Evolutionary conservation across 805 yeast species (phyloP), one percentile per base, ranked within the genome.

Genomic region (Pichia gijzeniarum): DNA sequence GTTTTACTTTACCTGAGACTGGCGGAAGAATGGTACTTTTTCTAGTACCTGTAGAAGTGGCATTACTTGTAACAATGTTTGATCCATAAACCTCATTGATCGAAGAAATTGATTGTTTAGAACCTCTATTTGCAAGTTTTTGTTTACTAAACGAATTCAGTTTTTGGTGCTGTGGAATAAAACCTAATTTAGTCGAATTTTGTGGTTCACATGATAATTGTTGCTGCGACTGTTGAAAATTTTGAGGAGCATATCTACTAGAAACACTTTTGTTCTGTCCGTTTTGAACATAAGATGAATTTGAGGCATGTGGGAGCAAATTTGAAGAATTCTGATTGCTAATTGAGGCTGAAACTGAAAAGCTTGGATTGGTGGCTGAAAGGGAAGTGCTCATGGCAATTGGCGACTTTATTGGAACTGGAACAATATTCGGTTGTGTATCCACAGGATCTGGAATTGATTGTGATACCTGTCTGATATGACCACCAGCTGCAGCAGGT

Each of bases 401-500:
- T 8, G 57, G 51, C 5, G 59, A 48, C 45, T 55, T 48, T 41
- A 34, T 45, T 13, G 65, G 65, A 25, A 61, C 63, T 10, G 65
- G 62, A 28, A 61, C 52, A 13, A 60, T 53, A 22, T 50, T 59
- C 8, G 64, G 60, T 20, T 58, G 52, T 10, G 56, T 37, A 2
- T 60, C 58, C 21, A 36, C 35, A 7, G 57, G 53, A n/a, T 38
- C 52, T 1, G 56, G 45, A 5, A 57, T 38, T 1, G 44, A 41
- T 0, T 54, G 42, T 2, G 65, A 60, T 1, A 50, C 19, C 2
- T 57, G 56, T 44, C 62, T 53, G 4, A 58, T 56, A 48, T 59
- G 67, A 2, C 64, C 66, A 5, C 64, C 64, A 10, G 40, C 56
- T 25, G 55, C 58, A 2, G 60, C 52, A 14, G 67, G 67, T 20